A percentile compares a stretch with the other conserved stretches of the same genome.
Conservation (phyloP, 2,329 filamentous ascomycete genomes). For the Neofusicoccum umdonicola region DNA sequence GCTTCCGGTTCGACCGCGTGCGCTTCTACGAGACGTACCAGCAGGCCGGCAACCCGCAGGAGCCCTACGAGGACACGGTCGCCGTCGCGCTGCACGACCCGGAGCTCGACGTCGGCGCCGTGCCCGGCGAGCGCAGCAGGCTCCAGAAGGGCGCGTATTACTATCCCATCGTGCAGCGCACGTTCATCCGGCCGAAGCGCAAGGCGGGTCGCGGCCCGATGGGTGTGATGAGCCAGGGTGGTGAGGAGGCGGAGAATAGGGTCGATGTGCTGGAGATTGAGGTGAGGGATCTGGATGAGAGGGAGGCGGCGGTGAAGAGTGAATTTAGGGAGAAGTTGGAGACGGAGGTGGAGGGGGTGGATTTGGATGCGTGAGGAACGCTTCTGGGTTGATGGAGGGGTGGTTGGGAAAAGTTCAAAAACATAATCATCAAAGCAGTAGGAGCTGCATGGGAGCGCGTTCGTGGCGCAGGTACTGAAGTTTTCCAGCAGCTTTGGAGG, state of each 20-base stretch:
- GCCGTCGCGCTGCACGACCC: constrained; percentile 59
- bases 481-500: too few species aligned
- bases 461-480: too few species aligned
- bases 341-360: constrained; percentile 1
- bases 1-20: constrained; percentile 56
- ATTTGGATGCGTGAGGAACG: not conserved
- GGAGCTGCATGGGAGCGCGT: too few species aligned
- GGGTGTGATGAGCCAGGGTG: constrained; percentile 36
- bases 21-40: constrained; percentile 61
- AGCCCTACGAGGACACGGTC: constrained; percentile 55
- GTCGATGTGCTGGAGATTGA: constrained; percentile 54
- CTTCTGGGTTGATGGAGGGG: not conserved
- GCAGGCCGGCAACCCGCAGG: constrained; percentile 51
- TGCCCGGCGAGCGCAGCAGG: constrained; percentile 24
- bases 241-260: constrained; percentile 44
- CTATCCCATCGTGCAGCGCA: constrained; percentile 59
- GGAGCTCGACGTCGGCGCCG: constrained; percentile 27
- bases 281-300: constrained; percentile 51
- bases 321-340: constrained; percentile 11
- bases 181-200: constrained; percentile 49
- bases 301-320: constrained; percentile 41
- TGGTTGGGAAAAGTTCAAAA: too few species aligned
- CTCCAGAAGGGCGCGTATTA: constrained; percentile 58
- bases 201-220: constrained; percentile 46
- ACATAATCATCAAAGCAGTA: too few species aligned